Base-by-base conservation (phyloP, 1,139 yeast species). In the Hyphopichia fennica region DNA sequence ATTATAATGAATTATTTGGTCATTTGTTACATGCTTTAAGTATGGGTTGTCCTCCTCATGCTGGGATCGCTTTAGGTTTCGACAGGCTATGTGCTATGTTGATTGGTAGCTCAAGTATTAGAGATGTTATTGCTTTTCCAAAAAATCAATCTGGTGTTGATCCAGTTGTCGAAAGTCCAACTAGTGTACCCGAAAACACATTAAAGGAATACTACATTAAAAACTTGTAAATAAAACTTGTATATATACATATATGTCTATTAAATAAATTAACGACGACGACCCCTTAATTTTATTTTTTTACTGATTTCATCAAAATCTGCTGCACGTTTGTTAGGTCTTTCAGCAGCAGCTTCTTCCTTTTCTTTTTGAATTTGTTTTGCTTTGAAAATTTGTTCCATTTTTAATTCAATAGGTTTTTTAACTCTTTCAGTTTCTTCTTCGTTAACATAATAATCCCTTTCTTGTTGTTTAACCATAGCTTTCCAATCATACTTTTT, bases 31-130 rank as follows among this genome's bases (percentile, higher is more conserved):
- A 75, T 37, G 97, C 96, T 0, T 78, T 93, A 45, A 79, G 81
- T 35, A 82, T 87, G 68, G 99, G 99, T 1, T 90, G 98, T 57
- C 99, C 99, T 0, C 99, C 99, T 0, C 99, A 93, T 67, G 97
- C 98, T 2, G 99, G 99, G 0, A 72, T 93, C 40, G 99, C 99
- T 0, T 72, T 93, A 42, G 99, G 99, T 0, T 87, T 93, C 53
- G 99, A 93, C 62, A 72, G 99, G 47, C 71, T 93, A 71, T 84
- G 95, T 56, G 95, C 99, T 1, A 89, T 93, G 91, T 61, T 93
- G 31, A 67, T 84, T 18, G 95, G 90, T 1, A 75, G 85, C 25
- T 57, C 72, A 4, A 86, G 88, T 49, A 90, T 93, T 34, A 70
- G 97, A 52, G 97, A 93, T 58, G 99, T 93, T 2, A 86, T 93